These are phyloP conservation scores for Canna indica DNA, from an alignment of 176 grass and related monocot genomes.

Conservation along the genomic window DNA sequence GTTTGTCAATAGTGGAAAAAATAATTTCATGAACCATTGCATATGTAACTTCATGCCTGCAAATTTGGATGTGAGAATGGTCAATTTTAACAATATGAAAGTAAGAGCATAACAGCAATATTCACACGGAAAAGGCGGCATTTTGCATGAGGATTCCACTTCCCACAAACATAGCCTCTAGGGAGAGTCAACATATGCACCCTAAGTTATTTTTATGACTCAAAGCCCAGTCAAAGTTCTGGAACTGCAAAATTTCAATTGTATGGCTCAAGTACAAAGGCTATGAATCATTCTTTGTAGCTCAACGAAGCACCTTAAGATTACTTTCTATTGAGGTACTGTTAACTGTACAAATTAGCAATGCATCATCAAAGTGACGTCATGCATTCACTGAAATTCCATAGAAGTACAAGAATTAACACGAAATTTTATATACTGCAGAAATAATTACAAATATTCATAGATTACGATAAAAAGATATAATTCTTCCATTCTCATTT, in stretches of 20 bases:
- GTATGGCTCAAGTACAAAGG: background rate
- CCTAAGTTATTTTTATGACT: background rate
- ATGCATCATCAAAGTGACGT: background rate
- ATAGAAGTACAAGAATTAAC: background rate
- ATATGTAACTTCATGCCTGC: conserved; percentile 60
- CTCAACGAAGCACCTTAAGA: background rate
- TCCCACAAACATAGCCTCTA: background rate
- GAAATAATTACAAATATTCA: too few relatives aligned
- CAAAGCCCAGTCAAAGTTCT: background rate
- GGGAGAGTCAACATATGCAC: background rate
- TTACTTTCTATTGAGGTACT: background rate
- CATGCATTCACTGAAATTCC: background rate
- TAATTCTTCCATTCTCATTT: background rate
- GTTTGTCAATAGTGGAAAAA: conserved; percentile 87
- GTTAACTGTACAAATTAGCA: background rate
- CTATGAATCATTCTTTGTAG: background rate
- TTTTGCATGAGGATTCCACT: background rate
- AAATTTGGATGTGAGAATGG: conserved; percentile 10
- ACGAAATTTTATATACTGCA: background rate
- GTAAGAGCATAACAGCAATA: background rate
- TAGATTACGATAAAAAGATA: too few relatives aligned
- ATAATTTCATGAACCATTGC: conserved; percentile 80
- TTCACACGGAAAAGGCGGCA: background rate
- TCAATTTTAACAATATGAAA: background rate
- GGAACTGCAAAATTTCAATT: background rate